These are phyloP conservation scores for Dissophora globulifera DNA, from an alignment of 192 early-diverging fungal genomes.

Conservation along the genomic window DNA sequence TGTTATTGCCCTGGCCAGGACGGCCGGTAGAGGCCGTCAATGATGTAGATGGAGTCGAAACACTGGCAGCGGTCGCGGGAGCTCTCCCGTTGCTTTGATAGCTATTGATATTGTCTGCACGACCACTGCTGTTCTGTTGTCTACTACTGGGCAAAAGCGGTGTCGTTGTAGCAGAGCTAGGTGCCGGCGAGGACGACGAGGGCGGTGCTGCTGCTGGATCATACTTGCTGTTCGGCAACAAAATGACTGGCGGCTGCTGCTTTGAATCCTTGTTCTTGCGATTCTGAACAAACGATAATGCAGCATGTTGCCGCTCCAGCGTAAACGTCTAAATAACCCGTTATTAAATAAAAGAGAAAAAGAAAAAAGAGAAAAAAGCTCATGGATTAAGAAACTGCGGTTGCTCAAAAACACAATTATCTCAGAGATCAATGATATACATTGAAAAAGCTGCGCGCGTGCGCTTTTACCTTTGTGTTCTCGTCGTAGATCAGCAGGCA, in stretches of 20 bases:
- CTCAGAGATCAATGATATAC: too few relatives aligned
- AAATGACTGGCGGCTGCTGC: constrained; percentile 21
- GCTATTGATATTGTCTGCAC: not conserved
- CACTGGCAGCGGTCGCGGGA: not conserved
- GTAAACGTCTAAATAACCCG: constrained; percentile 26
- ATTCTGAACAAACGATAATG: constrained; percentile 38
- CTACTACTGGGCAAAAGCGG: constrained; percentile 10
- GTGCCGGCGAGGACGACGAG: constrained; percentile 6
- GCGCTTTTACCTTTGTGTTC: constrained; percentile 30
- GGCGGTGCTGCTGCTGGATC: constrained; percentile 29
- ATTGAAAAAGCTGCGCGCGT: too few relatives aligned
- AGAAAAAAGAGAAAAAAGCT: not conserved
- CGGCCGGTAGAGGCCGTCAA: not conserved
- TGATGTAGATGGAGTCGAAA: not conserved
- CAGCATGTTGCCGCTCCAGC: constrained; percentile 37
- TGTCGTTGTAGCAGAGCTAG: constrained; percentile 10
- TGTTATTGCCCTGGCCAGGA: not conserved
- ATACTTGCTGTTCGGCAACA: constrained; percentile 32
- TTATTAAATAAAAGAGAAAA: not conserved
- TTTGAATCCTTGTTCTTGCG: constrained; percentile 26
- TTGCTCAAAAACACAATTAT: too few relatives aligned
- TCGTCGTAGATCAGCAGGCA: constrained; percentile 50
- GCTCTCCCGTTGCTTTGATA: not conserved
- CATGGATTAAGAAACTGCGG: too few relatives aligned
- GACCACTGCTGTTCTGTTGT: not conserved